Base-by-base conservation (phyloP, 805 yeast species). In the Scheffersomyces lignosus region DNA sequence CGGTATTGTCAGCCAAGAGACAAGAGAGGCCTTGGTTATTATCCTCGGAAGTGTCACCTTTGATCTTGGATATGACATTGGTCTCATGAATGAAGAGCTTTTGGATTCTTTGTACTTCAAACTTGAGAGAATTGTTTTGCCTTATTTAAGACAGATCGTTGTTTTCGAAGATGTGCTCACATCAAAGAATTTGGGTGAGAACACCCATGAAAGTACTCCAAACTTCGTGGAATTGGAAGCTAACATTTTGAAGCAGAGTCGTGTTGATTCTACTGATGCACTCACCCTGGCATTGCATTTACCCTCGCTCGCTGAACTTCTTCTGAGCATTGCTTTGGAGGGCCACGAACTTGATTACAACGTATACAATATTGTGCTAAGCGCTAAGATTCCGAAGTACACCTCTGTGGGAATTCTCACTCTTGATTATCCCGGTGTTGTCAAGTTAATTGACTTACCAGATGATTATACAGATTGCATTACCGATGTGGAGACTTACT, bases 371-470 rank as follows among this genome's bases (percentile, higher is more conserved):
- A 49, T 48, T 25, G 48, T 55, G 1, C 29, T 51, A 4, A 36
- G 42, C 31, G 56, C 61, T 3, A 57, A 56, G 42, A 56, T 61
- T 24, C 62, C 62, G 3, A 55, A 49, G 26, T 49, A 45, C 27
- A 27, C 41, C 15, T 53, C 47, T 18, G 28, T 34, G 4, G 63
- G 62, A 5, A 47, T 56, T 12, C 47, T 61, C 18, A 27, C 51
- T 2, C 37, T 73, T 17, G 80, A 73, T 16, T 78, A 70, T 44
- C 82, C 87, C 4, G 81, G 81, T 9, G 66, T 71, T 5, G 62
- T 78, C 2, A 73, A 73, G 34, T 58, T 83, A 33, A 64, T 77
- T 23, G 73, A 74, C 32, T 53, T 83, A 30, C 83, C 88, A 9
- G 42, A 48, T 10, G 68, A 71, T 43, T 62, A 55, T 37, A 52